phyloP scores from a whole-genome alignment of 179 eudicot species.

The Silene noctiflora region DNA sequence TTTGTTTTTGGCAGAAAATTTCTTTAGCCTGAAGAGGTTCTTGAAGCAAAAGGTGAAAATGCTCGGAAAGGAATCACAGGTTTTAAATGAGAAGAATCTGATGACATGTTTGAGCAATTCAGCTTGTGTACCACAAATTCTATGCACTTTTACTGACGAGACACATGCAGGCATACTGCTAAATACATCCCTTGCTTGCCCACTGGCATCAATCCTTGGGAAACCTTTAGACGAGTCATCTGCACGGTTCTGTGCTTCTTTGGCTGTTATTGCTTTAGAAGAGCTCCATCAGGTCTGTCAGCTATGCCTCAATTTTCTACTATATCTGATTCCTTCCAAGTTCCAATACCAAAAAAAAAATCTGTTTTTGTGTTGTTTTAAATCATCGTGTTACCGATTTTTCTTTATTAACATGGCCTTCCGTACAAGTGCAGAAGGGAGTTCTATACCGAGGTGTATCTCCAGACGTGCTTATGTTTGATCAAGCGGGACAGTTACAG shows the following conservation, averaged over 20 bases:
- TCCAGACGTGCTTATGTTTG: conserved; percentile 81
- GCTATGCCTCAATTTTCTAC: too few relatives aligned
- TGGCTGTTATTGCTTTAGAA: conserved; percentile 63
- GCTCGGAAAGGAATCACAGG: conserved; percentile 77
- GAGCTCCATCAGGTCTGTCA: conserved; percentile 72
- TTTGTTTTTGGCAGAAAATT: conserved; percentile 41
- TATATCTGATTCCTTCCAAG: too few relatives aligned
- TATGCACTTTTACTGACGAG: conserved; percentile 79
- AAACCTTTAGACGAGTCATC: conserved; percentile 68
- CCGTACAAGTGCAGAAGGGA: conserved; percentile 47
- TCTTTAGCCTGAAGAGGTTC: conserved; percentile 75
- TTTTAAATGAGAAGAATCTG: conserved; percentile 69
- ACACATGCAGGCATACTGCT: conserved; percentile 71
- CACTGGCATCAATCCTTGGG: conserved; percentile 60
- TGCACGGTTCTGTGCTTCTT: conserved; percentile 82
- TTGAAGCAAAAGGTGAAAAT: conserved; percentile 68
- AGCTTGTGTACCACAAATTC: conserved; percentile 57
- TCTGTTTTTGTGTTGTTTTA: background rate
- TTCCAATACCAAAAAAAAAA: too few relatives aligned
- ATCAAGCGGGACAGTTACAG: conserved; percentile 78
- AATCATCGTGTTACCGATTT: conserved; percentile 10
- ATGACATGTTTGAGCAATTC: conserved; percentile 48
- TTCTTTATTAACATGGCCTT: background rate
- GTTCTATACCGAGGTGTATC: conserved; percentile 87
- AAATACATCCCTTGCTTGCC: conserved; percentile 69